phyloP scores from a whole-genome alignment of 768 basidiomycete genomes.

The Lentinula aciculospora region DNA sequence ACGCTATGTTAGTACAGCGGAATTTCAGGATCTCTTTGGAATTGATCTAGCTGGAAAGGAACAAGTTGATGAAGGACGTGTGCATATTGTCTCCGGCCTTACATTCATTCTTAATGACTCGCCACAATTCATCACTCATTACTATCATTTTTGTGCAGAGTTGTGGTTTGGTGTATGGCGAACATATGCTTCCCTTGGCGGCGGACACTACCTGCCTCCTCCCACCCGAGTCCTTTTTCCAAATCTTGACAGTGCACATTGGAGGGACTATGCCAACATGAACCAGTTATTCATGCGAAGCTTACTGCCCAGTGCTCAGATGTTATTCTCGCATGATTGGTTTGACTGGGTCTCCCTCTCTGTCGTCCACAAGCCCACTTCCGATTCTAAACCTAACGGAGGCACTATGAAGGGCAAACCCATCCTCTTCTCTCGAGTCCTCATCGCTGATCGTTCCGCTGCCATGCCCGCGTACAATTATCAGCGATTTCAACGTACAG shows the following conservation, averaged over 20 bases:
- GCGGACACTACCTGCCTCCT: slow-evolving; percentile 67
- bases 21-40: slow-evolving; percentile 69
- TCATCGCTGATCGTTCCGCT: slow-evolving; percentile 83
- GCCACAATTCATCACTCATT: slow-evolving; percentile 85
- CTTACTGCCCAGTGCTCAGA: slow-evolving; percentile 72
- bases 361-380: neutral
- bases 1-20: slow-evolving; percentile 60
- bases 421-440: slow-evolving; percentile 81
- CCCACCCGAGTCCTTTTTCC: slow-evolving; percentile 74
- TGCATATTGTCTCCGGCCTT: slow-evolving; percentile 71
- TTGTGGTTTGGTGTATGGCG: slow-evolving; percentile 92
- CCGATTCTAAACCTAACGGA: neutral
- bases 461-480: slow-evolving; percentile 70
- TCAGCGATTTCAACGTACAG: slow-evolving; percentile 67
- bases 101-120: slow-evolving; percentile 61
- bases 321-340: slow-evolving; percentile 85
- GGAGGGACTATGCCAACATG: slow-evolving; percentile 8
- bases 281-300: slow-evolving; percentile 71
- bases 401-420: slow-evolving; percentile 48
- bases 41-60: neutral
- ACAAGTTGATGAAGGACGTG: slow-evolving; percentile 29
- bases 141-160: slow-evolving; percentile 93
- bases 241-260: slow-evolving; percentile 6
- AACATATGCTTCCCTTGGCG: slow-evolving; percentile 72
- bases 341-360: slow-evolving; percentile 49